Evolutionary conservation across 2,329 filamentous ascomycete genomes (phyloP), one percentile per base, ranked within the genome.

Genomic region (Cladosporium velox): DNA sequence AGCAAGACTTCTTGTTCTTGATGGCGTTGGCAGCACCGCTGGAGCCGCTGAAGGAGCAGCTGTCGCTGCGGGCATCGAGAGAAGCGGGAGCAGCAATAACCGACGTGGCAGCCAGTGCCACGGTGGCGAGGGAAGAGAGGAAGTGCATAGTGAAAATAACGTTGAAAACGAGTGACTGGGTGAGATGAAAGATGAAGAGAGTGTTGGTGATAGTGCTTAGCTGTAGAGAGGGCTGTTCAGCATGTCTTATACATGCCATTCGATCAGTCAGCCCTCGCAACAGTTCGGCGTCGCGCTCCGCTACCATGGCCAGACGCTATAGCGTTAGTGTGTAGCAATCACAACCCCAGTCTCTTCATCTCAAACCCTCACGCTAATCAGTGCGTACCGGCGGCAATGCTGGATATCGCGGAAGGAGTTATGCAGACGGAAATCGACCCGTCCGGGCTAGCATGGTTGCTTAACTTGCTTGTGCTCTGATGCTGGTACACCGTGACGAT

Each of bases 31-130:
- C 57, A 14, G 72, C 69, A 35, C 70, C 71, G 30, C 54, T 67
- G 24, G 64, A 68, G 21, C 70, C 72, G 24, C 73, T 75, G 69
- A 77, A 78, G 18, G 74, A 76, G 65, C 76, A 78, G 28, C 68
- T 70, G 11, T 70, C 65, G 52, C 18, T 28, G 28, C 70, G 65
- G 66, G 70, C 70, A 47, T 68, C 65, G 41, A 71, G n/a, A 34
- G 59, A 57, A 14, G 66, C 34, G 12, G 65, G 65, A 24, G 67
- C 49, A 51, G 60, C 59, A 55, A 63, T 28, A 15, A 52, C 59
- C 6, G 55, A 51, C n/a, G 51, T 59, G 58, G 65, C 65, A 65
- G 59, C 44, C 35, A 41, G 67, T 66, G 52, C 61, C 61, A 64
- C 61, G 44, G 35, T 60, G 57, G 41, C 35, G 62, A 49, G 62